Evolutionary conservation across 2,329 filamentous ascomycete species (phyloP).

Genomic region (Penicillium sp.): DNA sequence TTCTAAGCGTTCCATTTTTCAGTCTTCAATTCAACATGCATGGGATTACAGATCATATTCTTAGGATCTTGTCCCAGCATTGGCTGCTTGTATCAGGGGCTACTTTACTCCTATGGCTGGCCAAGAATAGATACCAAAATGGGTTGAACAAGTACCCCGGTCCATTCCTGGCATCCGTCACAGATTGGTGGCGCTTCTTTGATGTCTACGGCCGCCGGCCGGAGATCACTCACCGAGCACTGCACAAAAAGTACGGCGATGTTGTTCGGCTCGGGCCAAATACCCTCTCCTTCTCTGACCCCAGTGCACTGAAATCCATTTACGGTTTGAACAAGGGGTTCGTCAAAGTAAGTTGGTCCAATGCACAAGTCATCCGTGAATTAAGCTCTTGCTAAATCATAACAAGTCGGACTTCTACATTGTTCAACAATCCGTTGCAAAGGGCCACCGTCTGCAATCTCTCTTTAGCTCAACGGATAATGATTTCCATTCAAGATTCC

Average conservation of each 20-base stretch:
- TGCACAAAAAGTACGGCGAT: slow-evolving; percentile 71
- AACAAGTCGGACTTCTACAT: slow-evolving; percentile 17
- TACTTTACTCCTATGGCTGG: slow-evolving; percentile 2
- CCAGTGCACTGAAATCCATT: slow-evolving; percentile 64
- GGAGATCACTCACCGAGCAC: slow-evolving; percentile 64
- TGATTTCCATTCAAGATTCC: slow-evolving; percentile 70
- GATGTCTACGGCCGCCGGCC: slow-evolving; percentile 65
- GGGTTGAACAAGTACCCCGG: slow-evolving; percentile 51
- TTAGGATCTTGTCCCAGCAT: slow-evolving; percentile 8
- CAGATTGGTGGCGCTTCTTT: slow-evolving; percentile 72
- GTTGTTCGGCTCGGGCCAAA: slow-evolving; percentile 75
- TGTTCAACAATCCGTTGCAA: slow-evolving; percentile 17
- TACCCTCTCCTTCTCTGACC: slow-evolving; percentile 67
- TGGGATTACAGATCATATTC: slow-evolving; percentile 10
- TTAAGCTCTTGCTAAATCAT: background rate
- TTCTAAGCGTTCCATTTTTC: background rate
- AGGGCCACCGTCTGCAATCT: slow-evolving; percentile 15
- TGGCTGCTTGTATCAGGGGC: slow-evolving; percentile 5
- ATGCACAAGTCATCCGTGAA: background rate
- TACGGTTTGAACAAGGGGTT: slow-evolving; percentile 83
- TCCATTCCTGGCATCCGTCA: slow-evolving; percentile 64
- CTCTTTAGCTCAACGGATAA: slow-evolving; percentile 49
- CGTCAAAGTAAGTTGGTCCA: slow-evolving; percentile 57
- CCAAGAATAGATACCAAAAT: slow-evolving; percentile 11
- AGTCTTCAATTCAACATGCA: slow-evolving; percentile 3